phyloP scores from a whole-genome alignment of 2,329 filamentous ascomycete genomes.

The Colletotrichum graminicola region DNA sequence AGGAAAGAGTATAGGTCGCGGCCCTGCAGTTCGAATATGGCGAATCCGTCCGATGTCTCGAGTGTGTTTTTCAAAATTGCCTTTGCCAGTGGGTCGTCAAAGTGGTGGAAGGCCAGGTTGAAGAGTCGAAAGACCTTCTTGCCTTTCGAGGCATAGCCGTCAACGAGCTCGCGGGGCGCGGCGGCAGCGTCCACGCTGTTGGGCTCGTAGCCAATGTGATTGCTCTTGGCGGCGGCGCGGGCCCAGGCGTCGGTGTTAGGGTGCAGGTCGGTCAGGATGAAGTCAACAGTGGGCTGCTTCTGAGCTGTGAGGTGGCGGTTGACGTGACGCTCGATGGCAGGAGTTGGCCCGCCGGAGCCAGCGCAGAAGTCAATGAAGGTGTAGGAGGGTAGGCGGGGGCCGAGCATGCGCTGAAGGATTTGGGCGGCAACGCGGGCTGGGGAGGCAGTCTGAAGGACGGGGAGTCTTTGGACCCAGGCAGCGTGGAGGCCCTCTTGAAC shows the following conservation, averaged over 20 bases:
- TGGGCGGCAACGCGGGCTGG: conserved; percentile 72
- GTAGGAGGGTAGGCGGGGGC: conserved; percentile 61
- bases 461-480: conserved; percentile 72
- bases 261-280: conserved; percentile 75
- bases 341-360: conserved; percentile 78
- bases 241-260: conserved; percentile 74
- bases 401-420: conserved; percentile 65
- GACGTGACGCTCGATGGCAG: conserved; percentile 70
- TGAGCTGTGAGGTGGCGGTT: conserved; percentile 59
- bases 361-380: conserved; percentile 82
- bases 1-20: conserved; percentile 68
- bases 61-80: conserved; percentile 74
- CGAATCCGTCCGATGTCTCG: conserved; percentile 74
- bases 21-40: conserved; percentile 81
- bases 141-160: conserved; percentile 48
- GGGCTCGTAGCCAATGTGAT: conserved; percentile 70
- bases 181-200: conserved; percentile 74
- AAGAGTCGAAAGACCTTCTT: conserved; percentile 76
- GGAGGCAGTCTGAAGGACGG: conserved; percentile 67
- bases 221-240: conserved; percentile 62
- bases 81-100: conserved; percentile 72
- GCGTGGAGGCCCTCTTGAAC: conserved; percentile 75
- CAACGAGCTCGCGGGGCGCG: conserved; percentile 65
- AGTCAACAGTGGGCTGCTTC: conserved; percentile 57
- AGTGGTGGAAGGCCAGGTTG: conserved; percentile 83